These are phyloP conservation scores for Fagopyrum esculentum DNA, from an alignment of 148 eudicot species.

Conservation along the genomic window DNA sequence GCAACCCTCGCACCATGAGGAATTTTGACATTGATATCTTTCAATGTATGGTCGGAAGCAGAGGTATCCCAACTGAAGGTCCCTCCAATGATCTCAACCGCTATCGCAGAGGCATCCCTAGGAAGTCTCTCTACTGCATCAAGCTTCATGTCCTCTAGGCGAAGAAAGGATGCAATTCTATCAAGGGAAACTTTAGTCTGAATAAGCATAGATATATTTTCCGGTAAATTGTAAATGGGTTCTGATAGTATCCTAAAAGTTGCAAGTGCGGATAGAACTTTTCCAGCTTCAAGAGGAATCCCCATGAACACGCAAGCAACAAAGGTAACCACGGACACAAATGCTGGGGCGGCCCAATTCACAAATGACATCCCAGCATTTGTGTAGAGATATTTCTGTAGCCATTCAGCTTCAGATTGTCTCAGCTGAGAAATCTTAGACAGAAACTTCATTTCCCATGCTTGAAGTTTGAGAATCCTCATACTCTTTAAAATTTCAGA, in stretches of 20 bases:
- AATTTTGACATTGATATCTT: constrained; percentile 30
- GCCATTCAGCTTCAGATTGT: constrained; percentile 30
- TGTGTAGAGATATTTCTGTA: constrained; percentile 27
- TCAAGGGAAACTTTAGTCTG: constrained; percentile 57
- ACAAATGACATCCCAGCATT: constrained; percentile 28
- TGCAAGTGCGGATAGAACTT: constrained; percentile 39
- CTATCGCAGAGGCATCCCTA: constrained; percentile 24
- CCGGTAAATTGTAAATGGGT: constrained; percentile 44
- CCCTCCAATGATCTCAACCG: constrained; percentile 36
- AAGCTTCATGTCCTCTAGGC: constrained; percentile 34
- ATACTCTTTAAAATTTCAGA: constrained; percentile 42
- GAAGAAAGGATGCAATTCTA: constrained; percentile 40
- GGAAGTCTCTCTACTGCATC: constrained; percentile 33
- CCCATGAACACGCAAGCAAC: constrained; percentile 32
- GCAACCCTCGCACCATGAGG: constrained; percentile 31
- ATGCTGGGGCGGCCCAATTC: constrained; percentile 33
- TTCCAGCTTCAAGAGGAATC: constrained; percentile 42
- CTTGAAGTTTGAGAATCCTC: constrained; percentile 44
- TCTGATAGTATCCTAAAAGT: constrained; percentile 41
- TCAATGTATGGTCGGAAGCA: constrained; percentile 17
- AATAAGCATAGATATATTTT: constrained; percentile 32
- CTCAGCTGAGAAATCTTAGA: constrained; percentile 32
- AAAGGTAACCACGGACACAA: constrained; percentile 33
- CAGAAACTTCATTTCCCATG: constrained; percentile 46
- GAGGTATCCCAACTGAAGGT: constrained; percentile 39